Conservation (phyloP, 805 yeast genomes). For the Tetrapisispora phaffii region DNA sequence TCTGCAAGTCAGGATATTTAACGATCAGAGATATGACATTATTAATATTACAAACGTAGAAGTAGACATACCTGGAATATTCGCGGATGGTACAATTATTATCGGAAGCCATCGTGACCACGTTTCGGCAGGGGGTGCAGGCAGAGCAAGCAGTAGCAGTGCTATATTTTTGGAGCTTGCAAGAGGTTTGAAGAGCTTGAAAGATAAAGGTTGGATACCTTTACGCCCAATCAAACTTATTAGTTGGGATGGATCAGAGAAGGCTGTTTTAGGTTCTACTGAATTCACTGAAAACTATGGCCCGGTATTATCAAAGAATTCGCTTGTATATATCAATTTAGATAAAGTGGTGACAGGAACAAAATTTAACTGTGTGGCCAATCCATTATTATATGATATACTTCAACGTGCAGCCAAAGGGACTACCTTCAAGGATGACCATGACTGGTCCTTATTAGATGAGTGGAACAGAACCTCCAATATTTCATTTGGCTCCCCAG, state of each 20-base stretch:
- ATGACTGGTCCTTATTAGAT: constrained; percentile 36
- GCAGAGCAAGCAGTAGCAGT: constrained; percentile 43
- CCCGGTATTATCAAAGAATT: constrained; percentile 36
- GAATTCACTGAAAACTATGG: constrained; percentile 62
- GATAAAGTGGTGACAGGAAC: constrained; percentile 45
- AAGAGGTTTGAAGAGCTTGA: constrained; percentile 38
- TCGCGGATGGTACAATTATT: constrained; percentile 42
- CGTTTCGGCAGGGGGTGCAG: constrained; percentile 40
- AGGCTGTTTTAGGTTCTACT: constrained; percentile 65
- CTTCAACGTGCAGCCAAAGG: constrained; percentile 37
- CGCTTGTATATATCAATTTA: constrained; percentile 45
- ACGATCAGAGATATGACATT: constrained; percentile 34
- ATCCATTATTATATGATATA: constrained; percentile 46
- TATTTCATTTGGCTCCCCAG: constrained; percentile 34
- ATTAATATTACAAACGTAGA: constrained; percentile 41
- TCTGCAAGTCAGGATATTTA: constrained; percentile 31
- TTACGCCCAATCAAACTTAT: constrained; percentile 57
- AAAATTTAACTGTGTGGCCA: constrained; percentile 37
- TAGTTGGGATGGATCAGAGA: constrained; percentile 78
- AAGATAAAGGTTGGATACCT: constrained; percentile 57
- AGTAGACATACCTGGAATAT: constrained; percentile 47
- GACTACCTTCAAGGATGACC: constrained; percentile 35
- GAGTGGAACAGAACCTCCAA: constrained; percentile 35
- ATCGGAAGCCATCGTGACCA: constrained; percentile 51
- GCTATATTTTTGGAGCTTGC: constrained; percentile 43